Percentiles rank a stretch among this genome's conserved stretches.
Conservation (phyloP, 768 basidiomycete species). For the Myochromella boudieri region DNA sequence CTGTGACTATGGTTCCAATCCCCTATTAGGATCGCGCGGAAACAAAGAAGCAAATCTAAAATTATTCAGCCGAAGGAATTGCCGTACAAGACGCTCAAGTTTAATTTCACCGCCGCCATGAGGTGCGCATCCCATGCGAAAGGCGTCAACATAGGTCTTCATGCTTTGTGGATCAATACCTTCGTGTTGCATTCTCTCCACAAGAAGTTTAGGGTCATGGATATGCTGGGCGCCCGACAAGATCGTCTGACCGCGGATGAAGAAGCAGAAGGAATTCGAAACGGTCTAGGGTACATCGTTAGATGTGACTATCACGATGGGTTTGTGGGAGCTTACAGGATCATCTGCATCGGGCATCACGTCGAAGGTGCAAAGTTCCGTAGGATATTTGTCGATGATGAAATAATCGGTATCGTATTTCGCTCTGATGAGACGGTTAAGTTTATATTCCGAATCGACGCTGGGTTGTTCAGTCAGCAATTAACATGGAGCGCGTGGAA, state of each 20-base stretch:
- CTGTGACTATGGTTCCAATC: too few species aligned
- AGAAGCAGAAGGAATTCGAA: slow-evolving; percentile 99
- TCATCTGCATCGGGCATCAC: slow-evolving; percentile 97
- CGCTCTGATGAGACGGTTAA: slow-evolving; percentile 85
- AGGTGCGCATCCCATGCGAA: slow-evolving; percentile 92
- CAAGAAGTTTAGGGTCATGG: slow-evolving; percentile 83
- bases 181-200: slow-evolving; percentile 80
- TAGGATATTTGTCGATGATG: slow-evolving; percentile 99
- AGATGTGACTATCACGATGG: slow-evolving; percentile 1
- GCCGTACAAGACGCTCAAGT: slow-evolving; percentile 92
- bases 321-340: slow-evolving; percentile 51
- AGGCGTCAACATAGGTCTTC: slow-evolving; percentile 93
- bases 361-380: slow-evolving; percentile 95
- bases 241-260: slow-evolving; percentile 99
- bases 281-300: slow-evolving; percentile 53
- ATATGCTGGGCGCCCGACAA: slow-evolving; percentile 97
- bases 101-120: slow-evolving; percentile 98
- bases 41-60: slow-evolving; percentile 91
- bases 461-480: slow-evolving; percentile 37
- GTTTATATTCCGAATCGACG: slow-evolving; percentile 93
- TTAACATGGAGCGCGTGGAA: slow-evolving; percentile 3
- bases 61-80: slow-evolving; percentile 96
- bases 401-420: slow-evolving; percentile 99
- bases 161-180: slow-evolving; percentile 91
- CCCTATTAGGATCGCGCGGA: slow-evolving; percentile 95